Conservation (phyloP, 495 filamentous ascomycete species). For the Penicillium odoratum region DNA sequence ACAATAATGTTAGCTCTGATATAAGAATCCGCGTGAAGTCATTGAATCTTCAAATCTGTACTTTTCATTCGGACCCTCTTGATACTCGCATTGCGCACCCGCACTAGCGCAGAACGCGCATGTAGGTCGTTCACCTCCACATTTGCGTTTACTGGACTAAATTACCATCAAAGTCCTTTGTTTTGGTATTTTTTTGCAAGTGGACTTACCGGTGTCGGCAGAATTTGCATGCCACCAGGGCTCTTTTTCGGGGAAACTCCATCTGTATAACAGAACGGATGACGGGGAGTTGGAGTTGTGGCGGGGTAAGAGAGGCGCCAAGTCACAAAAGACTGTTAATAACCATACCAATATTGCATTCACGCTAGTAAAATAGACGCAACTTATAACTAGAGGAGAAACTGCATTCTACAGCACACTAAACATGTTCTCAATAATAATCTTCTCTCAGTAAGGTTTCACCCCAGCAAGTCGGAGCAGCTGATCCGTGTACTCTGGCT, state of each 20-base stretch:
- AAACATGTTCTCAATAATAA: background rate
- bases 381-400: background rate
- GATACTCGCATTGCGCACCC: constrained; percentile 22
- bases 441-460: constrained; percentile 25
- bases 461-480: constrained; percentile 37
- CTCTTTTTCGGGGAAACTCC: constrained; percentile 24
- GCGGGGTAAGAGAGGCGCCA: background rate
- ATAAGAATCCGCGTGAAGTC: background rate
- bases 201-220: constrained; percentile 17
- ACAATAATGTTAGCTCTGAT: no score
- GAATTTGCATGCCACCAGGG: constrained; percentile 22
- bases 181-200: background rate
- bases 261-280: background rate
- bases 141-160: constrained; percentile 20
- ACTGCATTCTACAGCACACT: background rate
- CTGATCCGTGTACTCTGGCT: constrained; percentile 31
- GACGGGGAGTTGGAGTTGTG: constrained; percentile 4
- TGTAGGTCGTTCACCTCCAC: constrained; percentile 21
- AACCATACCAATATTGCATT: background rate
- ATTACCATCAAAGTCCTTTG: background rate
- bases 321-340: constrained; percentile 1
- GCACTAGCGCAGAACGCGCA: constrained; percentile 22
- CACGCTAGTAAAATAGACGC: background rate
- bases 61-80: constrained; percentile 20
- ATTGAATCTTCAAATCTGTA: constrained; percentile 1